phyloP scores from a whole-genome alignment of 2,329 filamentous ascomycete genomes.

The Diatrype stigma region DNA sequence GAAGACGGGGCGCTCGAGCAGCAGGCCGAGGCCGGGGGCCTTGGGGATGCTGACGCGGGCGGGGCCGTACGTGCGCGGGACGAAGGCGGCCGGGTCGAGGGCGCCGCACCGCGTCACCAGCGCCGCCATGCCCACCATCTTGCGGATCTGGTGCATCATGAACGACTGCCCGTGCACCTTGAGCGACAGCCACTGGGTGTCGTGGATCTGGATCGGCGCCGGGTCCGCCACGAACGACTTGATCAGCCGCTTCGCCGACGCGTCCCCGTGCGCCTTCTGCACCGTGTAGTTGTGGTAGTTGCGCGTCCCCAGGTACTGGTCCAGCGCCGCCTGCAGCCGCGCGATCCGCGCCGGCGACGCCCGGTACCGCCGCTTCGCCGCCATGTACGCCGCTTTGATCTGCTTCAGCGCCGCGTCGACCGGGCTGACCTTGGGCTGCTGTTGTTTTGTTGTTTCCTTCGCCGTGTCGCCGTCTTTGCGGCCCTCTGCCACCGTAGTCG shows the following conservation, averaged over 20 bases:
- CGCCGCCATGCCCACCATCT: slow-evolving; percentile 94
- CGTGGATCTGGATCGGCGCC: slow-evolving; percentile 76
- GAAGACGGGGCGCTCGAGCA: slow-evolving; percentile 90
- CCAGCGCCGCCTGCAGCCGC: slow-evolving; percentile 71
- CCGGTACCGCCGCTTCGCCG: slow-evolving; percentile 80
- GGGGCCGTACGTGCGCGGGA: slow-evolving; percentile 68
- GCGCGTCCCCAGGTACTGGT: slow-evolving; percentile 74
- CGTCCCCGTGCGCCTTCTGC: slow-evolving; percentile 75
- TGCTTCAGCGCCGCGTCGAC: slow-evolving; percentile 65
- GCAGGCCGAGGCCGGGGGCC: slow-evolving; percentile 79
- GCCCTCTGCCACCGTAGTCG: slow-evolving; percentile 1
- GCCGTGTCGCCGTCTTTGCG: slow-evolving; percentile 13
- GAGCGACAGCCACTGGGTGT: slow-evolving; percentile 91
- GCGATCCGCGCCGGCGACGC: slow-evolving; percentile 67
- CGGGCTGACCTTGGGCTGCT: slow-evolving; percentile 41
- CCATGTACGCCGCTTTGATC: slow-evolving; percentile 76
- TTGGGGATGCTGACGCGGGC: slow-evolving; percentile 86
- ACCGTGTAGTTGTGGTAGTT: slow-evolving; percentile 99
- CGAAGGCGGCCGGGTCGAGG: slow-evolving; percentile 53
- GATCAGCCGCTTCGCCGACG: slow-evolving; percentile 85
- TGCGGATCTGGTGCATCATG: slow-evolving; percentile 99
- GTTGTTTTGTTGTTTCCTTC: slow-evolving; percentile 20
- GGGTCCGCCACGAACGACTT: slow-evolving; percentile 81
- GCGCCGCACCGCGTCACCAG: slow-evolving; percentile 81
- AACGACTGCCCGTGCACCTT: slow-evolving; percentile 98